Base-by-base conservation (phyloP, 2,329 filamentous ascomycete genomes). In the Paraconiothyrium sp. region DNA sequence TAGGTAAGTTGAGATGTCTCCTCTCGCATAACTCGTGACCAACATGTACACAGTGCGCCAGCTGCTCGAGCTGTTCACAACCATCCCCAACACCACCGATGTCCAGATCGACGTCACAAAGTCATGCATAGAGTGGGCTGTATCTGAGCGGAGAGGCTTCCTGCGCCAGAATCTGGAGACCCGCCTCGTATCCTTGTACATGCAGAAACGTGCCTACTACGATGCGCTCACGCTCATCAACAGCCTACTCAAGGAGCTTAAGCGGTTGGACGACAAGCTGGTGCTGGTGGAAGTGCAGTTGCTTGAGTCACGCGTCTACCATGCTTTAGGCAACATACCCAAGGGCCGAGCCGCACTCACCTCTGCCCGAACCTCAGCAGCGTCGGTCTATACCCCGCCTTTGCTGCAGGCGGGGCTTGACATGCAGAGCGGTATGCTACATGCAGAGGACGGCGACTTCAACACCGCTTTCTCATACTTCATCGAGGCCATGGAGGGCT, bases 81-180 rank as follows among this genome's bases (percentile, higher is more conserved):
- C 91, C 75, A 97, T 98, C 72, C 95, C 96, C 74, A 91, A 97
- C 82, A 95, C 93, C 72, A 91, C 91, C 84, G 95, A 99, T 79
- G 92, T 90, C 77, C 95, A 99, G 84, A 93, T 97, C 79, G 84
- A 90, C 79, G 93, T 97, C 73, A 99, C 95, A 76, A 97, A 97
- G 83, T 97, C 95, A 82, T 98, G 93, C 84, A 99, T 99, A 89
- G 94, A 98, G 83, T 99, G 95, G 95, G 95, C 95, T 52, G 92
- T 94, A 58, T 92, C 92, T 56, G 93, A 98, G 84, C 92, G 94
- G 72, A 91, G 95, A 76, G 92, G 93, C 63, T 99, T 99, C 86
- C 88, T 99, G 72, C 93, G 95, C 70, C 95, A 99, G 84, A 97
- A 97, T 81, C 92, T 99, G 76, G 93, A 99, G 85, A 97, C 94